phyloP scores from a whole-genome alignment of 169 alveolate species.

The Plasmodium coatneyi region DNA sequence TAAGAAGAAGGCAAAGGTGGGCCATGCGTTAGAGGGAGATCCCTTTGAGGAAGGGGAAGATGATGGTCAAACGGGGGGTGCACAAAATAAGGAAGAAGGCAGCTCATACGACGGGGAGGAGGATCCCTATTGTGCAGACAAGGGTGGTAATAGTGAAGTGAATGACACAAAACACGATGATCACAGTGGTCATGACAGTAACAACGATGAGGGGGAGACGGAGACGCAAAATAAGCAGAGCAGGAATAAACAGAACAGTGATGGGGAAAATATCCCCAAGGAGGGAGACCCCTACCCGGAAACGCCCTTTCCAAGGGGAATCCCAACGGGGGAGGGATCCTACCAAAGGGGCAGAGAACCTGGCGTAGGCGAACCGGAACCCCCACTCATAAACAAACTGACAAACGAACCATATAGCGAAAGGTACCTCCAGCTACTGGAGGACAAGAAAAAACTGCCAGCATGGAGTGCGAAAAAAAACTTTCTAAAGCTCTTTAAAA shows the following conservation, averaged over 20 bases:
- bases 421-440: constrained; percentile 86
- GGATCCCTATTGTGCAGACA: background rate
- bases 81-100: background rate
- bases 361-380: background rate
- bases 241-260: background rate
- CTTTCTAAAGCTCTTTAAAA: constrained; percentile 86
- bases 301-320: background rate
- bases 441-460: constrained; percentile 87
- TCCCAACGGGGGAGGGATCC: background rate
- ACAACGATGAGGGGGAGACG: background rate
- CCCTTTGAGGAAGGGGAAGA: background rate
- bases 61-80: background rate
- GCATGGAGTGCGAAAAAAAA: constrained; percentile 91
- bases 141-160: background rate
- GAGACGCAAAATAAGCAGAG: background rate
- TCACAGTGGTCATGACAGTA: background rate
- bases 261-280: background rate
- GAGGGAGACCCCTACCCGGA: background rate
- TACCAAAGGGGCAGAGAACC: background rate
- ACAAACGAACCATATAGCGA: constrained; percentile 78
- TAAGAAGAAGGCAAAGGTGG: constrained; percentile 21
- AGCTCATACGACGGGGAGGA: background rate
- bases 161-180: background rate
- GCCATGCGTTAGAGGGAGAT: background rate
- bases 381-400: constrained; percentile 30